A percentile compares a stretch with the other conserved stretches of the same genome.
phyloP scores from a whole-genome alignment of 345 rosid species.

The Kandelia obovata region DNA sequence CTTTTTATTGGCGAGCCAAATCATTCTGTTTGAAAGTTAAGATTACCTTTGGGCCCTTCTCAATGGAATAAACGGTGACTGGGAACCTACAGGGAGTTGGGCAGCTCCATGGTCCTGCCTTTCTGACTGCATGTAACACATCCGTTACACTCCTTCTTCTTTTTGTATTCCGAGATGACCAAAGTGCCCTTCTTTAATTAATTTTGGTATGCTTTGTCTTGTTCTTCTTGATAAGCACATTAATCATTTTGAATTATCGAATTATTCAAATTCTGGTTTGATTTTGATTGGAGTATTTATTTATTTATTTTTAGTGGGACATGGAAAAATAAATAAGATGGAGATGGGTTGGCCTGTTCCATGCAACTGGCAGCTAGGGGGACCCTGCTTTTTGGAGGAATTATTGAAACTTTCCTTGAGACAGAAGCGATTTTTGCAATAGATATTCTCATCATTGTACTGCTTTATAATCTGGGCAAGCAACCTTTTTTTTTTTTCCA shows the following conservation, averaged over 20 bases:
- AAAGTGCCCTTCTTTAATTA: too few species aligned
- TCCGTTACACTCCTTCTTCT: slow-evolving; percentile 16
- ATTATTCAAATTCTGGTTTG: too few species aligned
- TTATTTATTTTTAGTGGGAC: background rate
- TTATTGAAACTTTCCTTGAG: slow-evolving; percentile 33
- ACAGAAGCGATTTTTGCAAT: slow-evolving; percentile 4
- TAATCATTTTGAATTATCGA: too few species aligned
- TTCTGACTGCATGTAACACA: slow-evolving; percentile 19
- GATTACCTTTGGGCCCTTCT: background rate
- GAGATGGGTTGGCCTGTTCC: background rate
- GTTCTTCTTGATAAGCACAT: too few species aligned
- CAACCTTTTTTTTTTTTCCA: background rate
- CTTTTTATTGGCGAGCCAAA: too few species aligned
- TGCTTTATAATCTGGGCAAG: background rate
- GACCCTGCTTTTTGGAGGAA: slow-evolving; percentile 4
- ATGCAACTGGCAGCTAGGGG: background rate
- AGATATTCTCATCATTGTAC: slow-evolving; percentile 8
- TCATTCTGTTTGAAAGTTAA: too few species aligned
- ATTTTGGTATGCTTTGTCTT: too few species aligned
- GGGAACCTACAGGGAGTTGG: background rate
- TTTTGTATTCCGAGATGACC: background rate
- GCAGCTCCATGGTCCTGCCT: background rate
- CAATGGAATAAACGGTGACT: too few species aligned
- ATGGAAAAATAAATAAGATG: background rate
- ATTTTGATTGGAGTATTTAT: too few species aligned